A percentile compares a stretch with the other conserved stretches of the same genome.
Conservation (phyloP, 805 yeast species). For the Ogataea methanolica region DNA sequence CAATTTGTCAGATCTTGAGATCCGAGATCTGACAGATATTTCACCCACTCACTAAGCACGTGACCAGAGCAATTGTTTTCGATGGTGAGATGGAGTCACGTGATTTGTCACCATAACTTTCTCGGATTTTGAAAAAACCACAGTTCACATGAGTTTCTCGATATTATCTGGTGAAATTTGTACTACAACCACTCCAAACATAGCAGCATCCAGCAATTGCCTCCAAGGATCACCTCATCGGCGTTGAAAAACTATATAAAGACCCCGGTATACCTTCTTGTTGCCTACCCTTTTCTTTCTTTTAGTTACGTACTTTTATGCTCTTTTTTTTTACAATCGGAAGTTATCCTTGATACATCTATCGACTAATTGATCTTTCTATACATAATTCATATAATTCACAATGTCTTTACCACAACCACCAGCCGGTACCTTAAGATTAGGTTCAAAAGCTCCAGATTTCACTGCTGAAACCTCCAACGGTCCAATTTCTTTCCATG, state of each 20-base stretch:
- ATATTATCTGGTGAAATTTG: too few relatives aligned
- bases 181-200: too few relatives aligned
- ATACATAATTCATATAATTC: not conserved
- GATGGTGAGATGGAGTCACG: not conserved
- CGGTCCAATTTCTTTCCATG: conserved; percentile 61
- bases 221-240: too few relatives aligned
- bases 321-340: not conserved
- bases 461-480: conserved; percentile 58
- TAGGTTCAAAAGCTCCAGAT: conserved; percentile 67
- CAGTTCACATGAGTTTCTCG: too few relatives aligned
- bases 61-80: too few relatives aligned
- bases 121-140: not conserved
- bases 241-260: too few relatives aligned
- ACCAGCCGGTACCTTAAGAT: conserved; percentile 35
- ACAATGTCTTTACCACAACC: conserved; percentile 39
- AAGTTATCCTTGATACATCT: not conserved
- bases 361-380: not conserved
- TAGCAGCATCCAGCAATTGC: too few relatives aligned
- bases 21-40: not conserved
- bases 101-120: not conserved
- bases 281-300: not conserved
- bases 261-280: too few relatives aligned
- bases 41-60: too few relatives aligned
- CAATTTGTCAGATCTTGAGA: not conserved
- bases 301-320: not conserved